Conservation (phyloP, 2,329 filamentous ascomycete genomes). For the Aspergillus sp. region DNA sequence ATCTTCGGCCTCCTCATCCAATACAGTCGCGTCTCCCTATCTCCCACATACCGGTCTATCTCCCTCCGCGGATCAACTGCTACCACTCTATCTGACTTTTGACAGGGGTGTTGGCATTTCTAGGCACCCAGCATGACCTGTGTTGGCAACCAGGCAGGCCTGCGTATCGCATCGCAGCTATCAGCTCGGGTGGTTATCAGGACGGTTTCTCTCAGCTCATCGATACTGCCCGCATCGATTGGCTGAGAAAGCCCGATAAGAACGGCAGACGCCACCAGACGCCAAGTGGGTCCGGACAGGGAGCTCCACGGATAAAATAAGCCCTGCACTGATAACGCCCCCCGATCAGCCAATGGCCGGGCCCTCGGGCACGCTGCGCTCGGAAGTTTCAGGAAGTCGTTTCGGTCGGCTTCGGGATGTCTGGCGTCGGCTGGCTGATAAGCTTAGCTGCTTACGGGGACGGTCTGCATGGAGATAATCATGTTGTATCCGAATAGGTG, state of each 20-base stretch:
- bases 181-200: constrained; percentile 7
- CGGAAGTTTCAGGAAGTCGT: constrained; percentile 10
- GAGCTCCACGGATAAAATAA: constrained; percentile 2
- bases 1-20: too few species aligned
- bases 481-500: too few species aligned
- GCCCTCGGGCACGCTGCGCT: constrained; percentile 7
- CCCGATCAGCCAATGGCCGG: constrained; percentile 12
- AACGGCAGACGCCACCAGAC: constrained; percentile 12
- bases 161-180: neutral
- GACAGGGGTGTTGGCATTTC: too few species aligned
- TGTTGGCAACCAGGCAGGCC: too few species aligned
- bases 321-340: constrained; percentile 17
- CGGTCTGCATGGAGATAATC: too few species aligned
- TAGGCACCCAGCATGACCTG: too few species aligned
- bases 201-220: constrained; percentile 18
- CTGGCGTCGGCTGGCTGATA: neutral
- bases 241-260: constrained; percentile 18
- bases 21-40: too few species aligned
- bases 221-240: constrained; percentile 12
- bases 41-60: too few species aligned
- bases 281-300: constrained; percentile 5
- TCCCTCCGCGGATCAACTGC: too few species aligned
- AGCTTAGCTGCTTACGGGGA: too few species aligned
- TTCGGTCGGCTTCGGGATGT: neutral
- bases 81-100: too few species aligned